Evolutionary conservation across 371 early-diverging fungal genomes (phyloP), one percentile per base, ranked within the genome.

Genomic region (Mucor plumbeus): DNA sequence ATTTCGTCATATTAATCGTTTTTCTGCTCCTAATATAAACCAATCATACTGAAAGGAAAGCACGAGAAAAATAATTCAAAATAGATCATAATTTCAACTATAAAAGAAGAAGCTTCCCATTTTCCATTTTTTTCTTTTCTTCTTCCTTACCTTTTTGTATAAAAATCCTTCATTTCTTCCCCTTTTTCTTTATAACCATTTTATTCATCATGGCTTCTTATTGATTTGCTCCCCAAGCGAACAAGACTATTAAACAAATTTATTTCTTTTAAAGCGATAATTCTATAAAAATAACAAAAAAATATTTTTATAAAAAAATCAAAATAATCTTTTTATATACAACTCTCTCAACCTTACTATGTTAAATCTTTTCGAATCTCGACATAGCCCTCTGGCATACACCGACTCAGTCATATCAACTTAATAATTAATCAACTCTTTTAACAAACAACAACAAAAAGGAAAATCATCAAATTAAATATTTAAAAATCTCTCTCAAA

Each of bases 31-130:
- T 48, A 21, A 8, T 19, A 21, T 48, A 48, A 68, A 63, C 68
- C 68, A 68, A 68, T 68, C 13, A 59, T 19, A 65, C 1, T 1
- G 13, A 36, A 40, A 58, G 33, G 68, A 68, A 68, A 63, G 68
- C 68, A 68, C 68, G 68, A 68, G 68, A 68, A 68, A 67, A 31
- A 55, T 17, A 21, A 48, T n/a, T 48, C 48, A 48, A 48, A 67
- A 40, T 11, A 31, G 39, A 21, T 60, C 48, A 61, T 35, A 10
- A 33, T 48, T 21, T 14, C 50, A 53, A 39, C 59, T 59, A 65
- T 43, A 65, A 17, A 43, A 26, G 13, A n/a, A n/a, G 19, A 39
- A 15, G 41, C 54, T 31, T 19, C 61, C 54, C 41, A 26, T 67
- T 67, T 55, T 61, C 41, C 36, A 53, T 17, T 60, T 60, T 44